A percentile compares a stretch with the other conserved stretches of the same genome.
These are phyloP conservation scores for Cordia subcordata DNA, from an alignment of 257 asterid genomes.

Conservation along the genomic window DNA sequence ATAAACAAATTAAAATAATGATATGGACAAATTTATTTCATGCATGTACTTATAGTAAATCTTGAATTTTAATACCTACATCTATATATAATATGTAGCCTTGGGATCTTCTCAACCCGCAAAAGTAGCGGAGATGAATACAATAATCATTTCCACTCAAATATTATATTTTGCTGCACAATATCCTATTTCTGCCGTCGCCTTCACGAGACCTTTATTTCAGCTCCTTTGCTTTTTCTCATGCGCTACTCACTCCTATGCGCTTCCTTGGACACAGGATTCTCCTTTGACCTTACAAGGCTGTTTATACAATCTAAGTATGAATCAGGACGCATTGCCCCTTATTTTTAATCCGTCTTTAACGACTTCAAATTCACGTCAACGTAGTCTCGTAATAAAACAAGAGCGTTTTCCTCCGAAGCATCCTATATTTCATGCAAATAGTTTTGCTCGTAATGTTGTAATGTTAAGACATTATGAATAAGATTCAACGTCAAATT, in stretches of 20 bases:
- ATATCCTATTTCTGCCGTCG: conserved; percentile 45
- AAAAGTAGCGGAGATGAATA: neutral
- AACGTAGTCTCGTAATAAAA: conserved; percentile 14
- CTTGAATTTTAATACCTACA: neutral
- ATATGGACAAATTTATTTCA: too few relatives aligned
- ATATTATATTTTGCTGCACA: neutral
- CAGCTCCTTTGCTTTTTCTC: conserved; percentile 22
- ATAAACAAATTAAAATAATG: too few relatives aligned
- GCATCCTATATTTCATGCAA: neutral
- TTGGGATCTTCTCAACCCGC: conserved; percentile 10
- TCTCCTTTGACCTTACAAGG: conserved; percentile 23
- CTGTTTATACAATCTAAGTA: neutral
- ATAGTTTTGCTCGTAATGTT: too few relatives aligned
- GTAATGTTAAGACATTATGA: too few relatives aligned
- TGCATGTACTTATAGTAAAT: too few relatives aligned
- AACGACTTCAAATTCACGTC: conserved; percentile 32
- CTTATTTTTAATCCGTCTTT: conserved; percentile 8
- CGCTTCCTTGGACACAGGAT: conserved; percentile 15
- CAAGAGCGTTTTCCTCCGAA: conserved; percentile 1
- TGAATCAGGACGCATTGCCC: conserved; percentile 13
- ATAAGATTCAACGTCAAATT: too few relatives aligned
- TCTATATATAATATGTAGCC: neutral
- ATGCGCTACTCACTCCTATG: conserved; percentile 15
- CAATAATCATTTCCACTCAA: neutral
- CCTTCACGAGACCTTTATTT: conserved; percentile 63